These are phyloP conservation scores for Macrolepiota albuminosa DNA, from an alignment of 768 basidiomycete species.

Conservation along the genomic window DNA sequence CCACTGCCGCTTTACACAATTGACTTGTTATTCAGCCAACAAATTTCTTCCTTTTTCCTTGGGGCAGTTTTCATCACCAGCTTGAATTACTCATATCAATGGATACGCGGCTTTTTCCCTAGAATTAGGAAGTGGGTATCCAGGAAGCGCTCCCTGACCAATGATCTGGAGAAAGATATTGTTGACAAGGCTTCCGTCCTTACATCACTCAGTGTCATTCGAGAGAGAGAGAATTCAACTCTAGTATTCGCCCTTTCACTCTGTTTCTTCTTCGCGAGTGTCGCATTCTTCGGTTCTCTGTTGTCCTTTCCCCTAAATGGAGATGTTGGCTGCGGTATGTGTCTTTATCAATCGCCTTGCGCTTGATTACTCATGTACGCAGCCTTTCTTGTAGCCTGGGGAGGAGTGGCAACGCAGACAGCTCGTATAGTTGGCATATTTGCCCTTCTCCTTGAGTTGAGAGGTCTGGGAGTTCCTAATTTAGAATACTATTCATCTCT, in stretches of 20 bases:
- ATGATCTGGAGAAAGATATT: conserved; percentile 6
- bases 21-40: conserved; percentile 6
- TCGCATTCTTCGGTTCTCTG: conserved; percentile 14
- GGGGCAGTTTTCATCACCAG: conserved; percentile 15
- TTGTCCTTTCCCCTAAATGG: conserved; percentile 6
- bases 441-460: conserved; percentile 12
- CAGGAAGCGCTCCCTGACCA: background rate
- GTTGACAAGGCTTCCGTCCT: conserved; percentile 7
- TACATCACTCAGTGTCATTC: background rate
- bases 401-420: conserved; percentile 15
- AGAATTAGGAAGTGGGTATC: conserved; percentile 2
- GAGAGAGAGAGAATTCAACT: background rate
- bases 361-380: background rate
- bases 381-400: conserved; percentile 16
- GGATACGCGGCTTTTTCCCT: conserved; percentile 7
- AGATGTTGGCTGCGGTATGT: conserved; percentile 8
- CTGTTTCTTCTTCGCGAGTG: conserved; percentile 13
- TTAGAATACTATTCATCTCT: conserved; percentile 8
- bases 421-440: conserved; percentile 9
- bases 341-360: background rate
- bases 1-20: background rate
- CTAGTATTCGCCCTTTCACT: conserved; percentile 13
- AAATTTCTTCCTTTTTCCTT: conserved; percentile 14
- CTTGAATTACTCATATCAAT: conserved; percentile 10
- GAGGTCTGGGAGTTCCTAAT: conserved; percentile 6